Evolutionary conservation across 306 rosid genomes (phyloP).

Genomic region (Astragalus glycyphyllos): DNA sequence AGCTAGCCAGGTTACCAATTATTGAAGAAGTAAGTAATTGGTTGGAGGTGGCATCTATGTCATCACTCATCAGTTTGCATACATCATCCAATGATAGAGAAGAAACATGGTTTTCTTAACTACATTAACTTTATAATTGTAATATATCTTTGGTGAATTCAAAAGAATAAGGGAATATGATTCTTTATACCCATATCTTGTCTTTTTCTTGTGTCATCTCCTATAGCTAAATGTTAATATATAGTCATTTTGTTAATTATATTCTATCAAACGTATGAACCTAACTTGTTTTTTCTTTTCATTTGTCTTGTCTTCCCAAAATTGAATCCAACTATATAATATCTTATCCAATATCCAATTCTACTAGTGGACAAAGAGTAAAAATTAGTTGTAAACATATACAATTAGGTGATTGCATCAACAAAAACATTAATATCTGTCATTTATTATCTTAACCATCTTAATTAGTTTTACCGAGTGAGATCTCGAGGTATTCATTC

Average conservation of each 20-base stretch:
- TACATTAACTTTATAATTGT: slow-evolving; percentile 6
- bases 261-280: slow-evolving; percentile 17
- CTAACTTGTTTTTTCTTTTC: slow-evolving; percentile 31
- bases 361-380: too few relatives aligned
- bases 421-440: background rate
- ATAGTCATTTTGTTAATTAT: background rate
- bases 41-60: slow-evolving; percentile 20
- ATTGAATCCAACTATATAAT: background rate
- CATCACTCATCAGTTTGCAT: slow-evolving; percentile 34
- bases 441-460: background rate
- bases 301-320: slow-evolving; percentile 29
- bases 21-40: too few relatives aligned
- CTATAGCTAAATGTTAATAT: background rate
- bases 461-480: too few relatives aligned
- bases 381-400: background rate
- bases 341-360: too few relatives aligned
- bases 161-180: slow-evolving; percentile 23
- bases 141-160: background rate
- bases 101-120: slow-evolving; percentile 26
- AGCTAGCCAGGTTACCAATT: too few relatives aligned
- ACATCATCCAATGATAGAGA: slow-evolving; percentile 29
- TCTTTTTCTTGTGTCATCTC: slow-evolving; percentile 32
- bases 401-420: background rate
- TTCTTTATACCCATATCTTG: background rate
- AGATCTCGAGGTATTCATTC: too few relatives aligned